Evolutionary conservation across 352 stramenopile genomes (phyloP).

Genomic region (Thalassiosira oceanica): DNA sequence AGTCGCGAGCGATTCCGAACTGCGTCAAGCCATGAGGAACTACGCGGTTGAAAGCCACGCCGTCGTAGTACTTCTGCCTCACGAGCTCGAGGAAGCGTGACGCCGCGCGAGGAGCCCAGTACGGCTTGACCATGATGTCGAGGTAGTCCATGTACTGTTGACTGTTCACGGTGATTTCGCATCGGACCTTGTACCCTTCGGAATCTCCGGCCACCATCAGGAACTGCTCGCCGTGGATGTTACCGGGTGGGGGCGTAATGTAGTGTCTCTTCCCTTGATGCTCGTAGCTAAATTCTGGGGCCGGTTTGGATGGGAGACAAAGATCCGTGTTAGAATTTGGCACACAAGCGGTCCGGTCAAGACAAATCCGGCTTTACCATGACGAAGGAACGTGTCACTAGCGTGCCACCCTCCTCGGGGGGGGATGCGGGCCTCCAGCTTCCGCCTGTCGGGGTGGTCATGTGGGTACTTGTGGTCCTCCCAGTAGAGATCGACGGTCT

Average conservation of each 20-base stretch:
- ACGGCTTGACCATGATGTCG: constrained; percentile 53
- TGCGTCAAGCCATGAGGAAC: constrained; percentile 49
- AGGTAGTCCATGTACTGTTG: constrained; percentile 43
- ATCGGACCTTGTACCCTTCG: constrained; percentile 23
- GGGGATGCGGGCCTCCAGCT: constrained; percentile 18
- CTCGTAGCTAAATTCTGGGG: constrained; percentile 44
- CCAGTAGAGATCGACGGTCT: constrained; percentile 38
- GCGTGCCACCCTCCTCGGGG: constrained; percentile 26
- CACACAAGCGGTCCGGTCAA: background rate
- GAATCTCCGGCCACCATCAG: constrained; percentile 66
- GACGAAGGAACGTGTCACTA: constrained; percentile 17
- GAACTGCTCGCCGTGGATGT: constrained; percentile 91
- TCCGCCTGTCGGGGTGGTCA: constrained; percentile 16
- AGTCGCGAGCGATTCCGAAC: constrained; percentile 42
- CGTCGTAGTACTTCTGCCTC: constrained; percentile 50
- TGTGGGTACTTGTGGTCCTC: constrained; percentile 17
- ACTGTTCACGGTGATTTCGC: constrained; percentile 34
- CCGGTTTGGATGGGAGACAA: too few species aligned
- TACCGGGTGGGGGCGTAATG: constrained; percentile 8
- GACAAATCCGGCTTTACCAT: constrained; percentile 17
- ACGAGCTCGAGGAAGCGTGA: constrained; percentile 60
- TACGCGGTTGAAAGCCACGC: constrained; percentile 53
- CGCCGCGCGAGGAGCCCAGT: constrained; percentile 59
- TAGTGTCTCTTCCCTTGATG: constrained; percentile 18
- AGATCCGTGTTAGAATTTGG: background rate